Evolutionary conservation across 2,329 filamentous ascomycete species (phyloP).

Genomic region (Penicillium sp.): DNA sequence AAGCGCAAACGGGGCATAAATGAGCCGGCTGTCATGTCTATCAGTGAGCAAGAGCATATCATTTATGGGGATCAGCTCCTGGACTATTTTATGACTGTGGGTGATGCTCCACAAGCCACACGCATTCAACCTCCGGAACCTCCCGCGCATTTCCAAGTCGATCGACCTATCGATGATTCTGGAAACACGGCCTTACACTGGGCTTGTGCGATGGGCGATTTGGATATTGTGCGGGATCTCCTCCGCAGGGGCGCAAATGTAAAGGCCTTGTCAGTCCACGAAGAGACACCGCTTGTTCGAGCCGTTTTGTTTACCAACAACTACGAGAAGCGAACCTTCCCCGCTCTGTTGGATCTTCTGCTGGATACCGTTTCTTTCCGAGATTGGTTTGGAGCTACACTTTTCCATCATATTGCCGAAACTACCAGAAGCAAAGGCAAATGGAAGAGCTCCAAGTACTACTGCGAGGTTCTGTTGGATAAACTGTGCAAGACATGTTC

Average conservation of each 20-base stretch:
- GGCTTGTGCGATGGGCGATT: conserved; percentile 95
- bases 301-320: conserved; percentile 96
- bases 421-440: conserved; percentile 82
- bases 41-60: conserved; percentile 75
- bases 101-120: conserved; percentile 64
- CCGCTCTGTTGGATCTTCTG: conserved; percentile 74
- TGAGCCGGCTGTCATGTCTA: conserved; percentile 52
- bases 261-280: conserved; percentile 61
- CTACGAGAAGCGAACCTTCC: conserved; percentile 88
- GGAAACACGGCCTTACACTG: conserved; percentile 91
- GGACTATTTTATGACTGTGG: conserved; percentile 89
- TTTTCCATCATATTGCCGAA: conserved; percentile 89
- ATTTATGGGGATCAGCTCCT: conserved; percentile 89
- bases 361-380: conserved; percentile 73
- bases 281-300: conserved; percentile 90
- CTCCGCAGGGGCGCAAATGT: conserved; percentile 73
- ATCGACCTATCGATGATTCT: conserved; percentile 89
- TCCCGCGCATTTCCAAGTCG: conserved; percentile 77
- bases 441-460: conserved; percentile 85
- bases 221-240: conserved; percentile 83
- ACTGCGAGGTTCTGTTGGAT: conserved; percentile 85
- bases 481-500: conserved; percentile 74
- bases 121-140: conserved; percentile 62
- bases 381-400: conserved; percentile 76
- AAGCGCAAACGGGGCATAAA: conserved; percentile 75